phyloP scores from a whole-genome alignment of 1,284 basidiomycete species.

The Ustilago tritici region DNA sequence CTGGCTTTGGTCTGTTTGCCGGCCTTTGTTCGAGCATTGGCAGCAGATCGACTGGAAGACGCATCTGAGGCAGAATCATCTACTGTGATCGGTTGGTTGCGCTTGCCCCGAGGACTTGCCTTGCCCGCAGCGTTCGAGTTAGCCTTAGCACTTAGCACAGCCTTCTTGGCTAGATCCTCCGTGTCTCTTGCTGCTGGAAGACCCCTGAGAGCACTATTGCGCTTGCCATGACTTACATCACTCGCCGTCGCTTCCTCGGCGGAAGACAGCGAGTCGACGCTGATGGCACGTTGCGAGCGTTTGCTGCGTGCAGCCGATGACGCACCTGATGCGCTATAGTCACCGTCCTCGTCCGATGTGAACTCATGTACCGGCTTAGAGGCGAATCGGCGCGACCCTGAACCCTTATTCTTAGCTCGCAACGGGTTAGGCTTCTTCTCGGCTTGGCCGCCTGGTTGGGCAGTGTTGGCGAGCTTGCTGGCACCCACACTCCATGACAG shows the following conservation, averaged over 20 bases:
- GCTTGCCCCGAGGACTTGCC: constrained; percentile 13
- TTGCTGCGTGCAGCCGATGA: constrained; percentile 14
- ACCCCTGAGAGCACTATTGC: neutral
- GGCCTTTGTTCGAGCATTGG: neutral
- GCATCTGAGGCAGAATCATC: constrained; percentile 33
- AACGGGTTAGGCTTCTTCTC: constrained; percentile 56
- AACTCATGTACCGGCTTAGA: constrained; percentile 50
- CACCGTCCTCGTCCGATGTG: constrained; percentile 51
- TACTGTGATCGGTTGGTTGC: constrained; percentile 20
- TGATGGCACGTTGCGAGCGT: constrained; percentile 14
- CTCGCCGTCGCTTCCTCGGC: constrained; percentile 21
- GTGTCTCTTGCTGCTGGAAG: constrained; percentile 12
- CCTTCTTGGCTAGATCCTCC: constrained; percentile 30
- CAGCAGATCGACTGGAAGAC: constrained; percentile 11
- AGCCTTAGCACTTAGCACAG: constrained; percentile 26
- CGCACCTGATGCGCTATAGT: constrained; percentile 22
- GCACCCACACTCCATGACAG: constrained; percentile 79
- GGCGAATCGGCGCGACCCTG: constrained; percentile 20
- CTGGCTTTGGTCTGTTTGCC: constrained; percentile 2
- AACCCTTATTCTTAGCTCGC: constrained; percentile 16
- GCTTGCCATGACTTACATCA: constrained; percentile 17
- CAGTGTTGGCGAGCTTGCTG: constrained; percentile 60
- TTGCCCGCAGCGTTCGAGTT: constrained; percentile 16
- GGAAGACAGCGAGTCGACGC: constrained; percentile 20
- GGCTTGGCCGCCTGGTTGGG: constrained; percentile 58